Evolutionary conservation across 768 basidiomycete genomes (phyloP).

Genomic region (Trametes sanguinea): DNA sequence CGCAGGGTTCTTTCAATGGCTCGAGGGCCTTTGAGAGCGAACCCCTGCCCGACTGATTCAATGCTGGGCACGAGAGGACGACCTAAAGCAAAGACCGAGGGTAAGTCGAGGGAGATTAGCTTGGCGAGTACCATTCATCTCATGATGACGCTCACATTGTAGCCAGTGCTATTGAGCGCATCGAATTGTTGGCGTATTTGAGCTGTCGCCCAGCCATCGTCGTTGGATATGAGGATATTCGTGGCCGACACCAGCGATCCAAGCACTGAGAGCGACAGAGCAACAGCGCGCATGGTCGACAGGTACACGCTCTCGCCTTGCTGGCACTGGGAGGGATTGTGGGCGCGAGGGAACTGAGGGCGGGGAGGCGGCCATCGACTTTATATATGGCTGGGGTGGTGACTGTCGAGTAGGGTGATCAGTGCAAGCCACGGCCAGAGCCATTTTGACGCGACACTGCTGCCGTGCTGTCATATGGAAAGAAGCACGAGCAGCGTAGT

Average conservation of each 20-base stretch:
- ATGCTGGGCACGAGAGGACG: conserved; percentile 35
- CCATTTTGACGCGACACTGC: background rate
- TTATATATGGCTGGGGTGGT: background rate
- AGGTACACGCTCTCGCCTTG: background rate
- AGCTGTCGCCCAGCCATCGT: conserved; percentile 38
- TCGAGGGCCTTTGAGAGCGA: conserved; percentile 31
- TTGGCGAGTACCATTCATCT: too few relatives aligned
- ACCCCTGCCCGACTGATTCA: conserved; percentile 38
- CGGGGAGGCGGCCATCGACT: background rate
- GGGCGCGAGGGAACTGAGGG: background rate
- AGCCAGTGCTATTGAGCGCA: conserved; percentile 28
- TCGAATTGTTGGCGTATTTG: conserved; percentile 35
- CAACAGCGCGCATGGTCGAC: background rate
- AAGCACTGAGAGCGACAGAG: background rate
- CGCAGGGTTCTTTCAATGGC: conserved; percentile 32
- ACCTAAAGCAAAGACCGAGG: conserved; percentile 22
- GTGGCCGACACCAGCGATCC: background rate
- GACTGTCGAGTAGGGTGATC: too few relatives aligned
- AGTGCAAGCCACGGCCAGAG: background rate
- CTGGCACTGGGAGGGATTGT: background rate
- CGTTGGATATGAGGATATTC: conserved; percentile 33
- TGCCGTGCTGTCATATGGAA: background rate
- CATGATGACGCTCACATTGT: conserved; percentile 24
- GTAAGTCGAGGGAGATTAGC: too few relatives aligned
- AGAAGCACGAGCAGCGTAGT: background rate